These are phyloP conservation scores for Brassica napus DNA, from an alignment of 345 rosid genomes.

Conservation along the genomic window Da-Ae NC_063442.1:30982001-30982500, in stretches of 20 bases:
- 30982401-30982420: constrained; percentile 28
- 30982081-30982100: neutral
- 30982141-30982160: neutral
- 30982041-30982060: no score
- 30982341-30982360: constrained; percentile 23
- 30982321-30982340: constrained; percentile 29
- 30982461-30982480: constrained; percentile 32
- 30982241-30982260: constrained; percentile 14
- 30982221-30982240: neutral
- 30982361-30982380: constrained; percentile 33
- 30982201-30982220: constrained; percentile 4
- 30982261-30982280: constrained; percentile 27
- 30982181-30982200: neutral
- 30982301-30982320: constrained; percentile 27
- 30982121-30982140: neutral
- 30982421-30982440: constrained; percentile 6
- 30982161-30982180: neutral
- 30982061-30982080: no score
- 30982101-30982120: neutral
- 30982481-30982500: constrained; percentile 37
- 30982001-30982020: no score
- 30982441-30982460: constrained; percentile 27
- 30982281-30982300: constrained; percentile 24
- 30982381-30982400: constrained; percentile 30
- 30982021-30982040: no score